Evolutionary conservation across 495 filamentous ascomycete genomes (phyloP).

Genomic region (Penicillium waksmanii): DNA sequence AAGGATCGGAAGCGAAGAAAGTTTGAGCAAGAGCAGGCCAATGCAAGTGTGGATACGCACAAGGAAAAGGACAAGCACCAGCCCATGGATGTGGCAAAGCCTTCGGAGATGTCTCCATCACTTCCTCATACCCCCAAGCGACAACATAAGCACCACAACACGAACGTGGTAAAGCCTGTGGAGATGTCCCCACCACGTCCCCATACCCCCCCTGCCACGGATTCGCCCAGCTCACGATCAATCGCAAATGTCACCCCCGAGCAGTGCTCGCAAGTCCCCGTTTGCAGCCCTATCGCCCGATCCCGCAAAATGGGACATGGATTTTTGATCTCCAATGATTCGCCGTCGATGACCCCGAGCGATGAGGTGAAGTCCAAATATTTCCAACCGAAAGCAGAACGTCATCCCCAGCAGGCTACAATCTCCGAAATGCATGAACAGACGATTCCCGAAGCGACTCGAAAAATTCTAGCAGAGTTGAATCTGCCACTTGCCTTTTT

Average conservation of each 20-base stretch:
- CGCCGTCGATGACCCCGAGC: constrained; percentile 35
- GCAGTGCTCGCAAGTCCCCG: background rate
- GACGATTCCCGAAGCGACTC: constrained; percentile 21
- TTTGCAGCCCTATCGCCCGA: constrained; percentile 16
- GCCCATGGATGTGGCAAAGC: too few relatives aligned
- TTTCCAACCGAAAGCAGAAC: constrained; percentile 23
- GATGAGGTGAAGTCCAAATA: constrained; percentile 52
- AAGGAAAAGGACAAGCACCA: too few relatives aligned
- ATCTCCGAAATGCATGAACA: background rate
- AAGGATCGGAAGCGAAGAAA: background rate
- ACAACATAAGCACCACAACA: background rate
- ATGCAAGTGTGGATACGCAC: too few relatives aligned
- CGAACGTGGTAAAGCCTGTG: too few relatives aligned
- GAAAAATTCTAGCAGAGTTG: constrained; percentile 15
- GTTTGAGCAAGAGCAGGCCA: background rate
- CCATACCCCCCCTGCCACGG: background rate
- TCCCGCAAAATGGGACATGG: constrained; percentile 31
- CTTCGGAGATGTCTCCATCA: background rate
- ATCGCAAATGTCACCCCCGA: background rate
- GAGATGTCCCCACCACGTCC: background rate
- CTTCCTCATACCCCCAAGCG: background rate
- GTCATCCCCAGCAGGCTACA: background rate
- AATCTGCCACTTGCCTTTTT: constrained; percentile 28
- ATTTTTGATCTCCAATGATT: constrained; percentile 51
- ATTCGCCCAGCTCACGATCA: background rate